Conservation (phyloP, 1,284 basidiomycete species). For the Boletus semigastroideus region DNA sequence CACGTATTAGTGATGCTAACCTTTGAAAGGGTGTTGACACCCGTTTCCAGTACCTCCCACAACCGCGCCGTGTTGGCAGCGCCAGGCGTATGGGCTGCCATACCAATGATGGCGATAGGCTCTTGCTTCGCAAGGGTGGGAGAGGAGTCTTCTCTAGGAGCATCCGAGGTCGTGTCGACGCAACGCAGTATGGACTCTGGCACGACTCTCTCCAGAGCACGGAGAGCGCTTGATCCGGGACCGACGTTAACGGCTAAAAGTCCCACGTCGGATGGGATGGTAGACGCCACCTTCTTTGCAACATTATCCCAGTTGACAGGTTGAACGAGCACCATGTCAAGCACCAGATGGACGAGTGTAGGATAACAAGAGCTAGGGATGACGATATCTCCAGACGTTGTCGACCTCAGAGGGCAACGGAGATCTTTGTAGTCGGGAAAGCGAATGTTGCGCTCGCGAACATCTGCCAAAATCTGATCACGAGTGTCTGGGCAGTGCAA, state of each 20-base stretch:
- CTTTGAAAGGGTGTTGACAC: conserved; percentile 57
- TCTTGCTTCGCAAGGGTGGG: conserved; percentile 37
- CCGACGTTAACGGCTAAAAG: conserved; percentile 54
- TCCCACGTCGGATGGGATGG: conserved; percentile 23
- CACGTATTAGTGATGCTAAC: conserved; percentile 35
- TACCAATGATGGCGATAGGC: conserved; percentile 68
- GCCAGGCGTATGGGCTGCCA: conserved; percentile 66
- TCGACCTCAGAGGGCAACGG: conserved; percentile 47
- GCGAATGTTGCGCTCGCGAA: conserved; percentile 42
- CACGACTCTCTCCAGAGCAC: conserved; percentile 40
- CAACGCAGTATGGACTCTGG: conserved; percentile 24
- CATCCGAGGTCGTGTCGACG: conserved; percentile 33
- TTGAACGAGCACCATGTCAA: conserved; percentile 59
- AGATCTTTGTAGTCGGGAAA: conserved; percentile 52
- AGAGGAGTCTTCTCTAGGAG: background rate
- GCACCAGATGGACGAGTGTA: conserved; percentile 45
- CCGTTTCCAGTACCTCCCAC: conserved; percentile 59
- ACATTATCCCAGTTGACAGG: conserved; percentile 57
- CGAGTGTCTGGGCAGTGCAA: conserved; percentile 36
- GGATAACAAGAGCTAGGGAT: conserved; percentile 19
- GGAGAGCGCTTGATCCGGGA: conserved; percentile 47
- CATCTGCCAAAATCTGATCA: conserved; percentile 44
- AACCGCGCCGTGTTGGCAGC: conserved; percentile 47
- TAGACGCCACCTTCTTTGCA: conserved; percentile 31
- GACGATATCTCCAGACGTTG: conserved; percentile 44